Evolutionary conservation across 1,284 basidiomycete genomes (phyloP).

Genomic region (Ceratobasidium sp.): DNA sequence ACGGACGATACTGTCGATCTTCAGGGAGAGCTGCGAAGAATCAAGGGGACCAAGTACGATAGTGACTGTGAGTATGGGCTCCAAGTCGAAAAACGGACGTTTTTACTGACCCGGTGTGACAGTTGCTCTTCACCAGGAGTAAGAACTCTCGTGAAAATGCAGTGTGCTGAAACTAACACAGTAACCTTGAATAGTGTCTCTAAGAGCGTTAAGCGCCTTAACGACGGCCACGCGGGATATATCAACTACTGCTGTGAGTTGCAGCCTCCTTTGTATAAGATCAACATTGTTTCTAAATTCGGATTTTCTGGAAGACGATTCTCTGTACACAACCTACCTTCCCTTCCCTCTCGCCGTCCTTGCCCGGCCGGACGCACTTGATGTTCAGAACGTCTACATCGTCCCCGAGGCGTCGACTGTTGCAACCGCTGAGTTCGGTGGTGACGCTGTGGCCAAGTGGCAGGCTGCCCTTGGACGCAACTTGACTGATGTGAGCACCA

Average conservation of each 20-base stretch:
- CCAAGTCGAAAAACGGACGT: not conserved
- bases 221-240: conserved; percentile 68
- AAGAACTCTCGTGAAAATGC: not conserved
- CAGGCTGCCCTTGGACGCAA: conserved; percentile 64
- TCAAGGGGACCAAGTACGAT: conserved; percentile 58
- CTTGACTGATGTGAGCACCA: conserved; percentile 54
- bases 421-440: conserved; percentile 63
- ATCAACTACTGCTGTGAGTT: conserved; percentile 55
- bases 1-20: conserved; percentile 66
- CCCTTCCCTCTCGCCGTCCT: conserved; percentile 66
- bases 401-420: conserved; percentile 68
- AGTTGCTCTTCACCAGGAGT: conserved; percentile 43
- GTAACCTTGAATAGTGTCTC: conserved; percentile 50
- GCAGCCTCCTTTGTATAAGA: not conserved
- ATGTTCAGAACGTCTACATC: conserved; percentile 61
- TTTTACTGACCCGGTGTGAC: not conserved
- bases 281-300: not conserved
- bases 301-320: conserved; percentile 27
- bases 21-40: conserved; percentile 62
- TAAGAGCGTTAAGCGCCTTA: conserved; percentile 63
- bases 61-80: conserved; percentile 60
- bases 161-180: not conserved
- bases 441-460: conserved; percentile 51
- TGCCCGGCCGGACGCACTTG: conserved; percentile 57
- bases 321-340: conserved; percentile 57